phyloP scores from a whole-genome alignment of 2,329 filamentous ascomycete genomes.

The Aaosphaeria pasadenensis region DNA sequence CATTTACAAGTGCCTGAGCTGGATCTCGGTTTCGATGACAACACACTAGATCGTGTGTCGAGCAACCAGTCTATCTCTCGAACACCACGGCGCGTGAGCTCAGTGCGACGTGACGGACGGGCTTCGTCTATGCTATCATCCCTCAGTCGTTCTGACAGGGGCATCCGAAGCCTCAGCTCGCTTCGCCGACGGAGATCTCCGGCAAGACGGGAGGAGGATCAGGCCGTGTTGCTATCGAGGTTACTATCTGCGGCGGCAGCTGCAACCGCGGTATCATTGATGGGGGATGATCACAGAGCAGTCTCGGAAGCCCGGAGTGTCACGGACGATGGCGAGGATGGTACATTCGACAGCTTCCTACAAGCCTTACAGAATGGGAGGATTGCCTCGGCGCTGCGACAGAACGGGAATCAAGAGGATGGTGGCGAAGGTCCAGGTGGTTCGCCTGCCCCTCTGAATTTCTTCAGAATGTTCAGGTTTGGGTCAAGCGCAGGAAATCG shows the following conservation, averaged over 20 bases:
- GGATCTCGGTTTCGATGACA: constrained; percentile 37
- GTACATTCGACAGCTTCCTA: constrained; percentile 62
- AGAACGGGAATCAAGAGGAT: constrained; percentile 39
- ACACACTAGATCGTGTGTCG: too few relatives aligned
- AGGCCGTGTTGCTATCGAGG: constrained; percentile 60
- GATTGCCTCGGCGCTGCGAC: constrained; percentile 55
- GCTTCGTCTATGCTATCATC: constrained; percentile 36
- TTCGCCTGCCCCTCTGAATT: constrained; percentile 59
- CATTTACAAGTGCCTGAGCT: constrained; percentile 34
- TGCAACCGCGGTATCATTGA: constrained; percentile 62
- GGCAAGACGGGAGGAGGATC: constrained; percentile 56
- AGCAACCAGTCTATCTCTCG: constrained; percentile 6
- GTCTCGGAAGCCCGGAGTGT: constrained; percentile 55
- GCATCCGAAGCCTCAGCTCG: constrained; percentile 42
- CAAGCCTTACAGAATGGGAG: constrained; percentile 61
- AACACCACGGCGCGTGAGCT: constrained; percentile 14
- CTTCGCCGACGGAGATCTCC: constrained; percentile 53
- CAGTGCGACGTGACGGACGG: constrained; percentile 26
- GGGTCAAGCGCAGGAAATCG: constrained; percentile 46
- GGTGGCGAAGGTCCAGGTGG: constrained; percentile 34
- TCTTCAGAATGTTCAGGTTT: constrained; percentile 68
- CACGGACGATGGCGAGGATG: constrained; percentile 56
- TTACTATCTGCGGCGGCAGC: constrained; percentile 62
- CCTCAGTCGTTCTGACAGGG: constrained; percentile 21
- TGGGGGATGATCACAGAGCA: constrained; percentile 57